Percentiles rank a stretch among this genome's conserved stretches.
phyloP scores from a whole-genome alignment of 2,329 filamentous ascomycete genomes.

The Alternaria tenuissima region DNA sequence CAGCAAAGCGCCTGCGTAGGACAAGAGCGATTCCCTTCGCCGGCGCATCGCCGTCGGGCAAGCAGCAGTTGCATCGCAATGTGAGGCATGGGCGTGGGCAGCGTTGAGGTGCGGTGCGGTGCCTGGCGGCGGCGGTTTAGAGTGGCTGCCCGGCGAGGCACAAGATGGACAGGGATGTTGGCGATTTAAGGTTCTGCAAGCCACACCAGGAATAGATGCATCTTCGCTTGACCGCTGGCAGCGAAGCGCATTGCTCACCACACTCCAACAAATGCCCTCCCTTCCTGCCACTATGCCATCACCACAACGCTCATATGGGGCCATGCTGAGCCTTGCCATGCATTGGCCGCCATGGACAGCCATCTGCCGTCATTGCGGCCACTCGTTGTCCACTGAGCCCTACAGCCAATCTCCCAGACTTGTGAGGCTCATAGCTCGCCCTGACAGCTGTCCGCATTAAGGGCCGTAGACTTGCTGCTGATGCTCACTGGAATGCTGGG shows the following conservation, averaged over 20 bases:
- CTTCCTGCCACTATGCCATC: constrained; percentile 33
- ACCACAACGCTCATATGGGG: constrained; percentile 27
- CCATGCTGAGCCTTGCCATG: constrained; percentile 34
- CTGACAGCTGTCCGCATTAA: constrained; percentile 31
- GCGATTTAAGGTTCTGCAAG: constrained; percentile 51
- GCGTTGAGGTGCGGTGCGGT: constrained; percentile 28
- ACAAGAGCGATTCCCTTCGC: constrained; percentile 29
- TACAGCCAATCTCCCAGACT: constrained; percentile 23
- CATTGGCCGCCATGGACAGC: constrained; percentile 38
- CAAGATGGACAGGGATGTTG: constrained; percentile 38
- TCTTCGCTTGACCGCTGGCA: constrained; percentile 33
- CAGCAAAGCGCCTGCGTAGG: constrained; percentile 31
- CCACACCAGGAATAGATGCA: constrained; percentile 51
- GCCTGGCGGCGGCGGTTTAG: constrained; percentile 30
- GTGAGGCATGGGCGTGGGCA: constrained; percentile 10
- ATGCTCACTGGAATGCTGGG: constrained; percentile 31
- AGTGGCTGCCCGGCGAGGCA: constrained; percentile 42
- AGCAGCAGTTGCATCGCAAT: constrained; percentile 5
- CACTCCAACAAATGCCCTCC: constrained; percentile 38
- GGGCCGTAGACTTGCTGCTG: constrained; percentile 34
- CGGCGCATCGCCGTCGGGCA: constrained; percentile 20
- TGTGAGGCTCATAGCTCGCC: constrained; percentile 29
- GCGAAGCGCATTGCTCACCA: constrained; percentile 41
- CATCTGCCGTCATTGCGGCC: constrained; percentile 32
- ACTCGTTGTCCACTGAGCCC: constrained; percentile 25